phyloP scores from a whole-genome alignment of 176 grass and related monocot species.

The Rhipidocladum racemiflorum region DNA sequence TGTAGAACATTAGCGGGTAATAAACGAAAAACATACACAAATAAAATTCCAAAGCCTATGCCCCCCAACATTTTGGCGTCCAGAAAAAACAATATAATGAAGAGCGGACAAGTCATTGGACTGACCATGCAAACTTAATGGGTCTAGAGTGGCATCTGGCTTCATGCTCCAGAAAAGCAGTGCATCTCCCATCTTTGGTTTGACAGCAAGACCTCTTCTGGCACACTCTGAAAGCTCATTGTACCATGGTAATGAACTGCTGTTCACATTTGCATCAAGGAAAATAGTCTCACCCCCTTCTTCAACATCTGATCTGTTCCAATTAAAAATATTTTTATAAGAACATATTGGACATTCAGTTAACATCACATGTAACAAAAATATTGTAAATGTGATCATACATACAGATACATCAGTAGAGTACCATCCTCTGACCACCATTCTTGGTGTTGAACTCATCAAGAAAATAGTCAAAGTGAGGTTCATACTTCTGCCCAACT shows the following conservation, averaged over 20 bases:
- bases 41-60: too few species aligned
- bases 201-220: slow-evolving; percentile 61
- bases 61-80: too few species aligned
- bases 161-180: slow-evolving; percentile 96
- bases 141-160: slow-evolving; percentile 75
- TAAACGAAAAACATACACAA: too few species aligned
- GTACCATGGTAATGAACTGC: slow-evolving; percentile 72
- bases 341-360: not conserved
- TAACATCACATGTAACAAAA: too few species aligned
- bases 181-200: slow-evolving; percentile 89
- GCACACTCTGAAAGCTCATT: slow-evolving; percentile 83
- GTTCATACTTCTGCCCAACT: too few species aligned
- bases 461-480: too few species aligned
- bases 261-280: slow-evolving; percentile 75
- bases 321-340: not conserved
- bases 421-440: too few species aligned
- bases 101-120: not conserved
- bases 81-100: not conserved
- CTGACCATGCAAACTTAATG: slow-evolving; percentile 90
- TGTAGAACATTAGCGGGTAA: too few species aligned
- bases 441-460: too few species aligned
- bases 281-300: slow-evolving; percentile 98
- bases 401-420: too few species aligned
- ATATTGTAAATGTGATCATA: too few species aligned
- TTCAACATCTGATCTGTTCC: slow-evolving; percentile 79